A percentile compares a stretch with the other conserved stretches of the same genome.
Conservation (phyloP, 768 basidiomycete genomes). For the Leccinellum luteum region DNA sequence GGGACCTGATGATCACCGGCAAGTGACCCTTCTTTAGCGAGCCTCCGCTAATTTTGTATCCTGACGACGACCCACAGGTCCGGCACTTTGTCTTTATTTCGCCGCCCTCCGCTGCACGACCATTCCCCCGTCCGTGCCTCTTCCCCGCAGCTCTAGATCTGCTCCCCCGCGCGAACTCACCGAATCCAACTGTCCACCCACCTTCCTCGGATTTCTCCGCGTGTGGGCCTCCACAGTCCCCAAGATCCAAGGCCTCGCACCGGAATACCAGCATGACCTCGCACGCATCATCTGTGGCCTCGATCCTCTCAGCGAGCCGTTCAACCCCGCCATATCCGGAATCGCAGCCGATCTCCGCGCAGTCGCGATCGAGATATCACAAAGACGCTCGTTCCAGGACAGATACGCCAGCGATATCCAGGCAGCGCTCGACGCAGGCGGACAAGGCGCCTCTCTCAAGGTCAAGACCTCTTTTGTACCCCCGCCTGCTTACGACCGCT, state of each 20-base stretch:
- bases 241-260: constrained; percentile 56
- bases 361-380: constrained; percentile 85
- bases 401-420: constrained; percentile 73
- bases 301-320: constrained; percentile 38
- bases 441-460: constrained; percentile 30
- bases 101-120: constrained; percentile 76
- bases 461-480: constrained; percentile 64
- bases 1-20: constrained; percentile 87
- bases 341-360: constrained; percentile 81
- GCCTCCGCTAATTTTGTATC: background rate
- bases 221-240: constrained; percentile 73
- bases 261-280: constrained; percentile 76
- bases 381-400: constrained; percentile 80
- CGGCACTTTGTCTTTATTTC: constrained; percentile 82
- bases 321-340: constrained; percentile 45
- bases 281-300: constrained; percentile 77
- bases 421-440: constrained; percentile 71
- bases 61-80: constrained; percentile 42
- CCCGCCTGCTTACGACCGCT: constrained; percentile 60
- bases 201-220: constrained; percentile 64
- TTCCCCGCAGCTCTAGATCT: constrained; percentile 56
- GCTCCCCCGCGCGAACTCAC: constrained; percentile 57
- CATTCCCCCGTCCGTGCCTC: constrained; percentile 74
- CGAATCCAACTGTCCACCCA: constrained; percentile 61
- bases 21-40: constrained; percentile 13